A percentile compares a stretch with the other conserved stretches of the same genome.
phyloP scores from a whole-genome alignment of 2,329 filamentous ascomycete species.

The Penicillium sp. region DNA sequence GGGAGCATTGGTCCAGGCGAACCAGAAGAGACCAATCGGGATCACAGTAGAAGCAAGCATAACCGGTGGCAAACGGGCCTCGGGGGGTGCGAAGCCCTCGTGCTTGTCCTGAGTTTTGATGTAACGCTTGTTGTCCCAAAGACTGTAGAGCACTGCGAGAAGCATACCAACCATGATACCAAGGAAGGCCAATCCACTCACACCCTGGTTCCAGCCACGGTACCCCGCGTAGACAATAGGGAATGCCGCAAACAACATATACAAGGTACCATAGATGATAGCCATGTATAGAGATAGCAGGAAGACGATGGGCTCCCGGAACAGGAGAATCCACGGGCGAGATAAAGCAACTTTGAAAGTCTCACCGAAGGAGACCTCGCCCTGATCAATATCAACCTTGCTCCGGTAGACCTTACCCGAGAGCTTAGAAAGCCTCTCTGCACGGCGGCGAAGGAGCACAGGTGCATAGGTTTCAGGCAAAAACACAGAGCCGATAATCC shows the following conservation, averaged over 20 bases:
- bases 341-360: slow-evolving; percentile 28
- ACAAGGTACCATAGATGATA: slow-evolving; percentile 31
- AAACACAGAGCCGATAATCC: slow-evolving; percentile 25
- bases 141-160: slow-evolving; percentile 21
- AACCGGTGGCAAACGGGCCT: slow-evolving; percentile 28
- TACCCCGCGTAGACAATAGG: slow-evolving; percentile 30
- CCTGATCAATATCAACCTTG: slow-evolving; percentile 28
- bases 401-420: slow-evolving; percentile 27
- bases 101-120: slow-evolving; percentile 16
- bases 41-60: slow-evolving; percentile 28
- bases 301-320: slow-evolving; percentile 33
- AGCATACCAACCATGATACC: slow-evolving; percentile 35
- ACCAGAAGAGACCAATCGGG: slow-evolving; percentile 33
- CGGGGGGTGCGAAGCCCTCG: slow-evolving; percentile 26
- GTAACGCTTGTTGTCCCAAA: slow-evolving; percentile 30
- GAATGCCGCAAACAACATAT: slow-evolving; percentile 33
- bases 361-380: slow-evolving; percentile 18
- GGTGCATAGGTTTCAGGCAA: slow-evolving; percentile 34
- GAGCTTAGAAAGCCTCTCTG: slow-evolving; percentile 23
- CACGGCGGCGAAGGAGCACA: slow-evolving; percentile 30
- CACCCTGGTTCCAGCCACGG: slow-evolving; percentile 32
- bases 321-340: slow-evolving; percentile 31
- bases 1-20: slow-evolving; percentile 34
- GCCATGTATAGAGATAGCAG: slow-evolving; percentile 33
- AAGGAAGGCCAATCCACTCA: slow-evolving; percentile 29